Evolutionary conservation across 2,329 filamentous ascomycete species (phyloP).

Genomic region (Botrytis pseudocinerea): DNA sequence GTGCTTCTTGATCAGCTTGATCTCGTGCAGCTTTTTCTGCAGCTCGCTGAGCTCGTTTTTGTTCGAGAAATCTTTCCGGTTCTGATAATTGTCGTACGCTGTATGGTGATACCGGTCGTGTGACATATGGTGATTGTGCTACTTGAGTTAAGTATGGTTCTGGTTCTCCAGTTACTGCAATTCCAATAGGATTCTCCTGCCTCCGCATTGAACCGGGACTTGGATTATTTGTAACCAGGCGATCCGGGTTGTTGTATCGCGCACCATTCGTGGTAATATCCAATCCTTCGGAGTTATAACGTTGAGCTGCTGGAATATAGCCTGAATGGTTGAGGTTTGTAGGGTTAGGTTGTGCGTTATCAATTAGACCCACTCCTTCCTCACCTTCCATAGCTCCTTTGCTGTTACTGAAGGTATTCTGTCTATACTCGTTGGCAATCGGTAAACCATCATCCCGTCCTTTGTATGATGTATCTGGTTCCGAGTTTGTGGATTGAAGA

Average conservation of each 20-base stretch:
- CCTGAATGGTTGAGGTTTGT: slow-evolving; percentile 26
- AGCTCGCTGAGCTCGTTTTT: slow-evolving; percentile 23
- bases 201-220: slow-evolving; percentile 25
- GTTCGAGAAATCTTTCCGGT: slow-evolving; percentile 31
- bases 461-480: slow-evolving; percentile 30
- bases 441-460: slow-evolving; percentile 29
- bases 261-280: slow-evolving; percentile 32
- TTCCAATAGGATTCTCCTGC: slow-evolving; percentile 29
- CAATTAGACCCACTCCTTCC: slow-evolving; percentile 38
- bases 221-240: slow-evolving; percentile 26
- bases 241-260: slow-evolving; percentile 29
- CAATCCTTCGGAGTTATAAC: slow-evolving; percentile 37
- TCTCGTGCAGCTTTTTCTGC: slow-evolving; percentile 10
- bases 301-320: slow-evolving; percentile 37
- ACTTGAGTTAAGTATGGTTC: slow-evolving; percentile 33
- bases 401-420: slow-evolving; percentile 36
- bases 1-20: slow-evolving; percentile 3
- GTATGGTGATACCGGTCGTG: slow-evolving; percentile 6
- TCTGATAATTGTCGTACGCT: slow-evolving; percentile 19
- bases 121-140: slow-evolving; percentile 22
- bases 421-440: slow-evolving; percentile 39
- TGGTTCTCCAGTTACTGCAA: slow-evolving; percentile 31
- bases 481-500: slow-evolving; percentile 25
- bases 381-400: slow-evolving; percentile 30
- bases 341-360: slow-evolving; percentile 39